Percentiles rank a stretch among this genome's conserved stretches.
Conservation (phyloP, 2,329 filamentous ascomycete genomes). For the Myriosclerotinia curreyana region DNA sequence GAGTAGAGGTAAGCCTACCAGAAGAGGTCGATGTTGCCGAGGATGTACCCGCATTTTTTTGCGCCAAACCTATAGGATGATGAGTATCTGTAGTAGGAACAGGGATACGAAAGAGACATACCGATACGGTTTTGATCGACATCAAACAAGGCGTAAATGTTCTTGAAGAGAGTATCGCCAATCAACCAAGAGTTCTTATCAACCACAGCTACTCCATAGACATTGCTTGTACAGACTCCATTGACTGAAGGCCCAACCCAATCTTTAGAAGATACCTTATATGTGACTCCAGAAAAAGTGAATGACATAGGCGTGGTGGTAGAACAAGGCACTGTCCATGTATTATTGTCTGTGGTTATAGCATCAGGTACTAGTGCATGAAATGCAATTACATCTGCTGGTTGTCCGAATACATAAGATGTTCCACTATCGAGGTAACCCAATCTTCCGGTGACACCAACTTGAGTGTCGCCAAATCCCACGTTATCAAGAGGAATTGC, state of each 20-base stretch:
- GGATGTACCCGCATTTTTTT: conserved; percentile 3
- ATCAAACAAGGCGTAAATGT: conserved; percentile 85
- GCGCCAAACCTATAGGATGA: conserved; percentile 16
- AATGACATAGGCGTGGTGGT: conserved; percentile 60
- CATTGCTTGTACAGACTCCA: conserved; percentile 63
- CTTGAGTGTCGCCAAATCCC: conserved; percentile 58
- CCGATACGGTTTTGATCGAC: conserved; percentile 64
- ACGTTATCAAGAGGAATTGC: conserved; percentile 67
- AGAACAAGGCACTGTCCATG: conserved; percentile 71
- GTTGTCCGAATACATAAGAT: conserved; percentile 71
- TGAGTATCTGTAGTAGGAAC: neutral
- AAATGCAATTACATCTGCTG: conserved; percentile 61
- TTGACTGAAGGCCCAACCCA: conserved; percentile 55
- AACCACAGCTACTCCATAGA: conserved; percentile 70
- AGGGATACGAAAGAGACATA: conserved; percentile 38
- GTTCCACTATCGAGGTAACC: conserved; percentile 85
- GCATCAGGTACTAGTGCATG: conserved; percentile 64
- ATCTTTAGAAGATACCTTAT: conserved; percentile 65
- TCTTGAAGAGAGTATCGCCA: conserved; percentile 83
- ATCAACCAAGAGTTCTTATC: conserved; percentile 64
- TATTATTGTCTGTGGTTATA: conserved; percentile 53
- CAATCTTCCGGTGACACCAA: conserved; percentile 46
- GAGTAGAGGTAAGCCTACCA: conserved; percentile 22
- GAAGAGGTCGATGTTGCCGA: conserved; percentile 20
- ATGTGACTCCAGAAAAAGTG: conserved; percentile 64